Base-by-base conservation (phyloP, 2,329 filamentous ascomycete species). In the Penicillium frequentans region DNA sequence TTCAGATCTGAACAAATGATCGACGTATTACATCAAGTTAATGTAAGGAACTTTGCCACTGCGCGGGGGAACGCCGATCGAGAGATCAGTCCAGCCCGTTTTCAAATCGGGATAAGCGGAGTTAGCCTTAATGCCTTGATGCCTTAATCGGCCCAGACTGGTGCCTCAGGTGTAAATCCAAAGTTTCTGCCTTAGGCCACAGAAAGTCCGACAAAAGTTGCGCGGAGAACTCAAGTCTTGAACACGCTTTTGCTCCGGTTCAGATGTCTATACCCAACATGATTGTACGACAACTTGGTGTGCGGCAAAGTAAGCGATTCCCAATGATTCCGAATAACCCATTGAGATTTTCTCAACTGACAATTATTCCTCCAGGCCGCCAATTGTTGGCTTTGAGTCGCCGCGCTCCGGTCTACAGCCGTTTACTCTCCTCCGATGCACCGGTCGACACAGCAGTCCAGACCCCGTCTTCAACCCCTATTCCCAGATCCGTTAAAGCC, bases 211-310 rank as follows among this genome's bases (percentile, higher is more conserved):
- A 66, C 68, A 73, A 67, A 73, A 73, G 70, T 73, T 73, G 39
- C 69, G 60, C 63, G 62, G 66, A 62, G 66, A 69, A 64, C 57
- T 27, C 39, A 39, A 68, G 58, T 63, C 61, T 49, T 50, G 37
- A 57, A 54, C 49, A 57, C 56, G 48, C 55, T 49, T 51, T 50
- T 49, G 54, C 46, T 47, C 39, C 62, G 49, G 26, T 57, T 63
- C 60, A 58, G 49, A 53, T 55, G 52, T 58, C 56, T 53, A 50
- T 56, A 64, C 52, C 49, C 70, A 73, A 53, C 49, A 77, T 77
- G 75, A 77, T 77, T 69, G 68, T 77, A 64, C 73, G 75, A 62
- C 68, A 73, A 54, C 49, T 75, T 44, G 71, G 67, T 63, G 60
- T 71, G 68, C 74, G 74, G 70, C 75, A 77, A 57, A 70, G 75